Base-by-base conservation (phyloP, 768 basidiomycete species). In the Thelephora aurantiotincta region DNA sequence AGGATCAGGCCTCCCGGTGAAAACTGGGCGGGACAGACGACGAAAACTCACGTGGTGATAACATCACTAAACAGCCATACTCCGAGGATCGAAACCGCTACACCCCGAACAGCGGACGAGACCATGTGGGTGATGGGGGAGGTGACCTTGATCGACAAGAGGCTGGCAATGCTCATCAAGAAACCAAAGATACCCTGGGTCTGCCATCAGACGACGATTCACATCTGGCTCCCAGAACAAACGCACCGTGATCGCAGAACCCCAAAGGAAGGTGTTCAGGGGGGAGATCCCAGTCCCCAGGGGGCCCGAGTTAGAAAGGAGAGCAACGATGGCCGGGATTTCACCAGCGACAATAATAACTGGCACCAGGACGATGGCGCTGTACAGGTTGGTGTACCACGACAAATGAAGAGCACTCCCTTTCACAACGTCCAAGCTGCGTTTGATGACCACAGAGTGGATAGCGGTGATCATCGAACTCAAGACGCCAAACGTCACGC, bases 41-140 rank as follows among this genome's bases (percentile, higher is more conserved):
- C 35, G 38, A 4, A n/a, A n/a, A 72, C 82, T 60, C 61, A 84
- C 89, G 65, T 70, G 3, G 86, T 83, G 54, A 97, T 77, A 50
- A 87, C 59, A 44, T 98, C 93, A 22, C 68, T 60, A 65, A 96
- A 96, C 16, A 89, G 52, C 77, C 74, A 84, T 61, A 84, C 71
- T 19, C 80, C 88, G 12, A 96, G 69, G 41, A 93, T 60, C 4
- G 90, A 88, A n/a, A 83, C 88, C 1, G 90, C 80, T 22, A 97
- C 93, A 14, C 94, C 92, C 47, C 93, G 84, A 3, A 94, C 89
- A 16, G 94, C 93, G 11, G 91, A 91, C 3, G 90, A 93, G 22
- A 96, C 69, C 93, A 97, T 98, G 63, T 98, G 93, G 2, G 93
- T 93, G 60, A 97, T 91, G 12, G 93, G 93, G 1, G 91, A 94